These are phyloP conservation scores for Pseudogymnoascus sp. DNA, from an alignment of 2,329 filamentous ascomycete genomes.

Conservation along the genomic window DNA sequence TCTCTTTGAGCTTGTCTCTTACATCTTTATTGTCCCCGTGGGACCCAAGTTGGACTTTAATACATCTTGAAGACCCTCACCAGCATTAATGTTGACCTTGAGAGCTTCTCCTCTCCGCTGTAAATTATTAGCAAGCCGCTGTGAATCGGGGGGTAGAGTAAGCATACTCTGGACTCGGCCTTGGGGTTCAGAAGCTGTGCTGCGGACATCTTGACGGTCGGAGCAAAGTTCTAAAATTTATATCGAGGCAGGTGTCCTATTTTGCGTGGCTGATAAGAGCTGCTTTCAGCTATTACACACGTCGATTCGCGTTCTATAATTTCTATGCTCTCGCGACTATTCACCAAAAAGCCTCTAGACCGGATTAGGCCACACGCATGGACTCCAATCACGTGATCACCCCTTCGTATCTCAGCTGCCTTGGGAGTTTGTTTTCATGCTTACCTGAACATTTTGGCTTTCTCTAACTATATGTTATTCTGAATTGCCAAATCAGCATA, in stretches of 20 bases:
- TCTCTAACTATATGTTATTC: not conserved
- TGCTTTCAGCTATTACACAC: slow-evolving; percentile 6
- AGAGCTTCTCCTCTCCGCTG: slow-evolving; percentile 95
- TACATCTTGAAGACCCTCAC: slow-evolving; percentile 88
- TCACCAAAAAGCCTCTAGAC: slow-evolving; percentile 10
- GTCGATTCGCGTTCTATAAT: slow-evolving; percentile 11
- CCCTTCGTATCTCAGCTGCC: not conserved
- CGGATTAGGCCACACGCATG: slow-evolving; percentile 1
- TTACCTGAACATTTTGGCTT: not conserved
- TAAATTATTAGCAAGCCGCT: slow-evolving; percentile 27
- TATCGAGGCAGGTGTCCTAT: slow-evolving; percentile 13
- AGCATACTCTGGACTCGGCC: slow-evolving; percentile 86
- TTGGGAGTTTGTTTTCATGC: not conserved
- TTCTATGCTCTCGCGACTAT: slow-evolving; percentile 11
- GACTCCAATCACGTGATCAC: not conserved
- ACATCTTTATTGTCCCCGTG: slow-evolving; percentile 95
- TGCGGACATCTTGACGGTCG: slow-evolving; percentile 66
- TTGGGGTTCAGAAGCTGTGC: slow-evolving; percentile 98
- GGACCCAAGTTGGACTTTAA: slow-evolving; percentile 94
- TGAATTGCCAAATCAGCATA: not conserved
- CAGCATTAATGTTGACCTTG: slow-evolving; percentile 91
- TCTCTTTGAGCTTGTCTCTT: slow-evolving; percentile 27
- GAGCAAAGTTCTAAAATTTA: slow-evolving; percentile 13
- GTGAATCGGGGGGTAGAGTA: slow-evolving; percentile 18
- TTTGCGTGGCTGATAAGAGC: slow-evolving; percentile 7